Conservation (phyloP, 2,329 filamentous ascomycete species). For the Colletotrichum cordylinicola region DNA sequence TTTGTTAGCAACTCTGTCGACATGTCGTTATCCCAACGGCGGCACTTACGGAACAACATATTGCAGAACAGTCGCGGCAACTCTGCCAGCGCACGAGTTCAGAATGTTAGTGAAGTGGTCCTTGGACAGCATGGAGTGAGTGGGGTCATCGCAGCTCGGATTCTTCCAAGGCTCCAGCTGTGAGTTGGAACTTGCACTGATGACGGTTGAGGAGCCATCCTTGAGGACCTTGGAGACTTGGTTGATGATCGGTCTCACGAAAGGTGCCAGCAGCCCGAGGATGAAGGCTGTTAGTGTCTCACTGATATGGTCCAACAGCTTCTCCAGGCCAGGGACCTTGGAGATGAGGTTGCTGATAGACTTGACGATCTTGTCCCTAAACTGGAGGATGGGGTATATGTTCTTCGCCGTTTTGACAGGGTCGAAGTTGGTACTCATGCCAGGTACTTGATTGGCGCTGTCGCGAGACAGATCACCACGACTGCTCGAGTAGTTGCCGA, state of each 20-base stretch:
- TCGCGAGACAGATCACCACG: conserved; percentile 41
- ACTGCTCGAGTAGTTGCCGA: conserved; percentile 27
- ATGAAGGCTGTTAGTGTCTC: conserved; percentile 94
- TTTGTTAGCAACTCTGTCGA: conserved; percentile 24
- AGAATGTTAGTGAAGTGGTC: conserved; percentile 84
- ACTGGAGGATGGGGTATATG: conserved; percentile 94
- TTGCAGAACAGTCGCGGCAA: conserved; percentile 79
- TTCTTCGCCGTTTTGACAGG: conserved; percentile 76
- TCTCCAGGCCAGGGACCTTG: conserved; percentile 90
- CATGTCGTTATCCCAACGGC: not conserved
- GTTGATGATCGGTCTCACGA: conserved; percentile 89
- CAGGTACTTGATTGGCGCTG: conserved; percentile 69
- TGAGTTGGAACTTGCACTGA: conserved; percentile 71
- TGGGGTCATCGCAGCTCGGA: conserved; percentile 76
- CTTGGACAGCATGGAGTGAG: conserved; percentile 83
- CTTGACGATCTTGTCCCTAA: conserved; percentile 92
- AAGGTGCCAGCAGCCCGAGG: conserved; percentile 88
- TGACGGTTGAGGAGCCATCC: conserved; percentile 77
- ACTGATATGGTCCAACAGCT: conserved; percentile 90
- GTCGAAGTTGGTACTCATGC: conserved; percentile 79
- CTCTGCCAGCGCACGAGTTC: conserved; percentile 77
- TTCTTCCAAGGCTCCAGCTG: conserved; percentile 85
- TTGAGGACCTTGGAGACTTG: conserved; percentile 86
- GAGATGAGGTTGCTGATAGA: conserved; percentile 84
- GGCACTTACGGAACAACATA: conserved; percentile 78